Conservation (phyloP, 2,329 filamentous ascomycete genomes). For the Beauveria asiatica region DNA sequence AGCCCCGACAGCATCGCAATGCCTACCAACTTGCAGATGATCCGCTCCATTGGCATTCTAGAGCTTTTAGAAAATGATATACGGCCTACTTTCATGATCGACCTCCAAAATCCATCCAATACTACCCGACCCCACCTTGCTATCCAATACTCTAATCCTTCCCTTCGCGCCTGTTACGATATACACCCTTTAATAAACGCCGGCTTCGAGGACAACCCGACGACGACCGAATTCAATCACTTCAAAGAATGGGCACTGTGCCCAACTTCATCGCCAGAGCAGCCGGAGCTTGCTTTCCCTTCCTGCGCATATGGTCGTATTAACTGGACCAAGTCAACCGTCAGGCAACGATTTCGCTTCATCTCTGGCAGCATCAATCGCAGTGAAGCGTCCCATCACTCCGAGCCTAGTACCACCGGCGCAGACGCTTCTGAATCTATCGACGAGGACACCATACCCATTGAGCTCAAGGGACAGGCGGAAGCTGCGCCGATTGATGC, state of each 20-base stretch:
- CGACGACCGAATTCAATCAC: conserved; percentile 42
- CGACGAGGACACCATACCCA: not conserved
- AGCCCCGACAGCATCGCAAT: conserved; percentile 44
- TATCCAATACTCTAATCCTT: conserved; percentile 60
- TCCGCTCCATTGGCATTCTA: conserved; percentile 57
- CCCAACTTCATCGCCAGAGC: conserved; percentile 42
- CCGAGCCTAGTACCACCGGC: conserved; percentile 24
- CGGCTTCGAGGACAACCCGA: conserved; percentile 33
- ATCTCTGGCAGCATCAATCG: conserved; percentile 47
- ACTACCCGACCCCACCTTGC: conserved; percentile 44
- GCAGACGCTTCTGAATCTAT: conserved; percentile 15
- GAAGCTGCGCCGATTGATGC: conserved; percentile 19
- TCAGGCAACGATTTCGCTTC: conserved; percentile 60
- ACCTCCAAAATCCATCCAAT: conserved; percentile 52
- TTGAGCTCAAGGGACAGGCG: not conserved
- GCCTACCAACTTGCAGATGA: conserved; percentile 42
- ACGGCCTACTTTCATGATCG: conserved; percentile 67
- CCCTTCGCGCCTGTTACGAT: conserved; percentile 49
- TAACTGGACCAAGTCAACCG: conserved; percentile 61
- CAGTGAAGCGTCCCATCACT: conserved; percentile 23
- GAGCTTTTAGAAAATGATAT: conserved; percentile 72
- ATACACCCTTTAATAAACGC: conserved; percentile 49
- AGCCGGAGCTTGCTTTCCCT: conserved; percentile 42
- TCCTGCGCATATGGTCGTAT: conserved; percentile 55
- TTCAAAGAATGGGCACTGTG: conserved; percentile 65